phyloP scores from a whole-genome alignment of 257 asterid genomes.

The Rehmannia glutinosa region DNA sequence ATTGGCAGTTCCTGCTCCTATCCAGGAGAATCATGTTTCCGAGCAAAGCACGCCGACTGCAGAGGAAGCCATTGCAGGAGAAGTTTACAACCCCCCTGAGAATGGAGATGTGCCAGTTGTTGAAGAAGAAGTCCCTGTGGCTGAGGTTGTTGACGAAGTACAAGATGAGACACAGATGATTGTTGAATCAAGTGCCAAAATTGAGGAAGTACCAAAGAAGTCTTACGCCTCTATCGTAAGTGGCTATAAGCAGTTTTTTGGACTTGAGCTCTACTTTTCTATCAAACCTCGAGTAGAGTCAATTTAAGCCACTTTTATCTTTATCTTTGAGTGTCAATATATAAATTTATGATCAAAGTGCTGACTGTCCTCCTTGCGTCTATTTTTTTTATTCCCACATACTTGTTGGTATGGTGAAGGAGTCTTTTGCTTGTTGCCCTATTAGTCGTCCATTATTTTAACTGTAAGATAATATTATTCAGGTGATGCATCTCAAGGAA shows the following conservation, averaged over 20 bases:
- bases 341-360: not conserved
- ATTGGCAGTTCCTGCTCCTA: constrained; percentile 31
- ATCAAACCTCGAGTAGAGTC: not conserved
- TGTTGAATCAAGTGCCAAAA: constrained; percentile 58
- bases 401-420: not conserved
- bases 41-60: constrained; percentile 41
- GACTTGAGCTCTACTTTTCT: too few relatives aligned
- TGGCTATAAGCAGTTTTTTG: constrained; percentile 5
- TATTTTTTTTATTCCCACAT: not conserved
- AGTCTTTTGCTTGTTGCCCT: not conserved
- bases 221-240: constrained; percentile 93
- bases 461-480: constrained; percentile 7
- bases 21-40: constrained; percentile 45
- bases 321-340: not conserved
- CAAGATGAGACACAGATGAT: constrained; percentile 42
- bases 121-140: constrained; percentile 67
- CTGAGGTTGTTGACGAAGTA: constrained; percentile 77
- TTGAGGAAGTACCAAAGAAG: constrained; percentile 74
- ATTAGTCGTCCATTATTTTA: not conserved
- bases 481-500: constrained; percentile 84
- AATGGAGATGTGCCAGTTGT: constrained; percentile 49
- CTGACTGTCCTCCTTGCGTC: not conserved
- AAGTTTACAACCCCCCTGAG: constrained; percentile 68
- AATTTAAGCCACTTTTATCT: not conserved
- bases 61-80: constrained; percentile 58